Evolutionary conservation across 2,329 filamentous ascomycete genomes (phyloP), one percentile per base, ranked within the genome.

Genomic region (Diaporthe sp.): DNA sequence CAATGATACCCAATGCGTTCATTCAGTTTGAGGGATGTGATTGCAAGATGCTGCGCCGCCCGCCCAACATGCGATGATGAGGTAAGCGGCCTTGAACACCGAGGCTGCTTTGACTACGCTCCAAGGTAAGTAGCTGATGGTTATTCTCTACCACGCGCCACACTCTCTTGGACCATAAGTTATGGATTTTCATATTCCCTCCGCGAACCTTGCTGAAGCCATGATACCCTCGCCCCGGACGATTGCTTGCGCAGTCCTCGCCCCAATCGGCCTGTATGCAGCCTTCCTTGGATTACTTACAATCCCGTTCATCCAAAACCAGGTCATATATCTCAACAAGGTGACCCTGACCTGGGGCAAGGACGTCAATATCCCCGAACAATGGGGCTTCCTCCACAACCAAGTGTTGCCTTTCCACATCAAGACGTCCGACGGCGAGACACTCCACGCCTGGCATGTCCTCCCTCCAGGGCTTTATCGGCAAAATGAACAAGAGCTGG

Each of bases 401-500:
- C 93, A 96, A 83, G 90, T 94, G 2, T 92, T 92, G 22, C 92
- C 93, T 0, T 95, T 96, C 80, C 89, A 88, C 66, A 82, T 95
- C 51, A 82, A 81, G 3, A 94, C 93, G 0, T 83, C 88, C 0
- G 93, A 95, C 80, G 88, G 90, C 47, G 91, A 93, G 80, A 89
- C 84, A 0, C 83, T 96, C 4, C 93, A 93, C 79, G 92, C 92
- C 55, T 96, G 93, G 93, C 93, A 95, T 81, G 87, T 96, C 55
- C 84, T 95, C n/a, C 93, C 94, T 0, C 81, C 93, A 1, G 89
- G 90, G 73, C 82, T 93, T 1, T 95, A 94, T 80, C 84, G 86
- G 2, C 84, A 89, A 74, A 86, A 94, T 78, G 80, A 86, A 25
- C 76, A 81, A 19, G 82, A 89, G 2, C 39, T 83, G 6, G 73